Conservation (phyloP, 257 asterid species). For the Primulina huaijiensis region DNA sequence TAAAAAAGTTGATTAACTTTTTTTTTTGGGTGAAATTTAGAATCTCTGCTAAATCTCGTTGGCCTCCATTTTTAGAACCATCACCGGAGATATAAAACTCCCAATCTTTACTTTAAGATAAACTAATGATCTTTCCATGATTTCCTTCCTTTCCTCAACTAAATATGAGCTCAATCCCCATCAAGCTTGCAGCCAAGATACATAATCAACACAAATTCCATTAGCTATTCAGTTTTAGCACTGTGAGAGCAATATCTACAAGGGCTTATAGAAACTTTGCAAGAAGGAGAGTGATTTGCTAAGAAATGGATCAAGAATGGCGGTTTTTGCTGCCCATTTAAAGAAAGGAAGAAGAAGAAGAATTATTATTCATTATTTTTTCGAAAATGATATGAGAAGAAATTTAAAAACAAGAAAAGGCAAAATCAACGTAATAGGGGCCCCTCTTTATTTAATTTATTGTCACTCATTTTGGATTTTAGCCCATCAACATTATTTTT, state of each 20-base stretch:
- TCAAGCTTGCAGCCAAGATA: neutral
- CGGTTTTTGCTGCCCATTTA: neutral
- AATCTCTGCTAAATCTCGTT: slow-evolving; percentile 44
- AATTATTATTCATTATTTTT: too few species aligned
- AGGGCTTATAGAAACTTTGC: neutral
- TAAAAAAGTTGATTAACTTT: slow-evolving; percentile 12
- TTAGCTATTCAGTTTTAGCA: neutral
- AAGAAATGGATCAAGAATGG: neutral
- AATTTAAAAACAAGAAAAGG: neutral
- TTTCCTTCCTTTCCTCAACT: neutral
- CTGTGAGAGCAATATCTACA: neutral
- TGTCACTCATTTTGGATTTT: neutral
- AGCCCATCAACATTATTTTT: neutral
- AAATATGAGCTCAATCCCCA: neutral
- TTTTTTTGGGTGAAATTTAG: slow-evolving; percentile 5
- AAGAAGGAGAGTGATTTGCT: neutral
- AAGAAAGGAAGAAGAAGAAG: neutral
- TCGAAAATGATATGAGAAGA: neutral
- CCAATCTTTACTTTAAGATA: slow-evolving; percentile 27
- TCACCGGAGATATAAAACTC: slow-evolving; percentile 22
- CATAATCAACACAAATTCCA: neutral
- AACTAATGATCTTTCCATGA: neutral
- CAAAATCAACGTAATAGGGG: neutral
- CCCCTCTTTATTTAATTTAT: neutral
- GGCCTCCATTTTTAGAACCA: slow-evolving; percentile 43